Evolutionary conservation across 2,329 filamentous ascomycete species (phyloP), one percentile per base, ranked within the genome.

Genomic region (Aquanectria penicillioides): DNA sequence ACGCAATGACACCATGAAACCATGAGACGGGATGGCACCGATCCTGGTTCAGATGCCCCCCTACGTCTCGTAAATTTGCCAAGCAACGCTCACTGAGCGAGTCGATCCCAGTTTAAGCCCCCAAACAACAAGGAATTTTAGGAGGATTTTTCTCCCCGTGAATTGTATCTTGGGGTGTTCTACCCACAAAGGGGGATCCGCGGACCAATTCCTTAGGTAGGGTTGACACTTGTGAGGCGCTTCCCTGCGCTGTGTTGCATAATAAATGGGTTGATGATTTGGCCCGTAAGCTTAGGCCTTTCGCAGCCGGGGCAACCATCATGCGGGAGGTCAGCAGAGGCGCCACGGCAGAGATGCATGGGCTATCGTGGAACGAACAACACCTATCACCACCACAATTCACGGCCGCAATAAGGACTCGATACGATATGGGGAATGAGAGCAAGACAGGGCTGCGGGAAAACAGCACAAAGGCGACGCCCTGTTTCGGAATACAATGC

Each of bases 11-110:
- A 31, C 37, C 29, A 34, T 44, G 33, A 54, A 25, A 38, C 10
- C 47, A 56, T 37, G 43, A 38, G 49, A 55, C 37, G 49, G 38
- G 46, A 29, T 59, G 43, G 29, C 26, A 53, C 41, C 12, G n/a
- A 25, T 40, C 26, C 17, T 53, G 54, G 15, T 11, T 38, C 23
- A 18, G 25, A 22, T n/a, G 5, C 7, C 26, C 23, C 29, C 7
- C n/a, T 26, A 20, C 40, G 53, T 20, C 38, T 49, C 41, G 34
- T 11, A 57, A 43, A 29, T 26, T 23, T 31, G 62, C 61, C 61
- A 61, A 65, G 54, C 17, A 28, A n/a, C n/a, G n/a, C n/a, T n/a
- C n/a, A n/a, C n/a, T n/a, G n/a, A n/a, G n/a, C n/a, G n/a, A n/a
- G n/a, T n/a, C n/a, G n/a, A n/a, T n/a, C n/a, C n/a, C n/a, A n/a